Conservation (phyloP, 2,329 filamentous ascomycete species). For the Arthrobotrys musiformis region DNA sequence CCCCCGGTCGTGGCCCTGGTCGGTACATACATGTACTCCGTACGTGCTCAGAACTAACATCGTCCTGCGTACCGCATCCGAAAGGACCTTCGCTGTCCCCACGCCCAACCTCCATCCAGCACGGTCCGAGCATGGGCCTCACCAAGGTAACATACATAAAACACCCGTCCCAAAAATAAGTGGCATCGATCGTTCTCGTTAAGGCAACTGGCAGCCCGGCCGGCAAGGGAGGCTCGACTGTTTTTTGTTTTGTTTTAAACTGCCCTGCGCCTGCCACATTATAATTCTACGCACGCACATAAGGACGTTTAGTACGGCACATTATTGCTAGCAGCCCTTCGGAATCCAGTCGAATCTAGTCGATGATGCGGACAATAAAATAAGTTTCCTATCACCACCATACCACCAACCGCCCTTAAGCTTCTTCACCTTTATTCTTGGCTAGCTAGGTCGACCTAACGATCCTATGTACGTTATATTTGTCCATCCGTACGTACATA, state of each 20-base stretch:
- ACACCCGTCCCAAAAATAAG: slow-evolving; percentile 9
- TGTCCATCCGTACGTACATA: background rate
- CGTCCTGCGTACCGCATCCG: slow-evolving; percentile 43
- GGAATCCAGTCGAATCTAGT: background rate
- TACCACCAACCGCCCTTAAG: too few relatives aligned
- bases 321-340: background rate
- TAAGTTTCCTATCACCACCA: background rate
- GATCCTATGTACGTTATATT: too few relatives aligned
- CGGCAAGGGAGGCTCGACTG: too few relatives aligned
- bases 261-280: background rate
- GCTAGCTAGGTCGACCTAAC: too few relatives aligned
- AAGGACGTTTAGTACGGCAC: slow-evolving; percentile 1
- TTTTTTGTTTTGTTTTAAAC: too few relatives aligned
- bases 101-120: slow-evolving; percentile 19
- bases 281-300: too few relatives aligned
- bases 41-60: too few relatives aligned
- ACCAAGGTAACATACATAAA: background rate
- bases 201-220: background rate
- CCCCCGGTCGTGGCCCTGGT: slow-evolving; percentile 6
- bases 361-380: background rate
- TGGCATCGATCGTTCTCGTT: background rate
- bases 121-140: slow-evolving; percentile 7
- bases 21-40: too few relatives aligned
- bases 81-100: slow-evolving; percentile 30
- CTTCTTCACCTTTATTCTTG: too few relatives aligned